Conservation (phyloP, 192 early-diverging fungal genomes). For the Podila minutissima region DNA sequence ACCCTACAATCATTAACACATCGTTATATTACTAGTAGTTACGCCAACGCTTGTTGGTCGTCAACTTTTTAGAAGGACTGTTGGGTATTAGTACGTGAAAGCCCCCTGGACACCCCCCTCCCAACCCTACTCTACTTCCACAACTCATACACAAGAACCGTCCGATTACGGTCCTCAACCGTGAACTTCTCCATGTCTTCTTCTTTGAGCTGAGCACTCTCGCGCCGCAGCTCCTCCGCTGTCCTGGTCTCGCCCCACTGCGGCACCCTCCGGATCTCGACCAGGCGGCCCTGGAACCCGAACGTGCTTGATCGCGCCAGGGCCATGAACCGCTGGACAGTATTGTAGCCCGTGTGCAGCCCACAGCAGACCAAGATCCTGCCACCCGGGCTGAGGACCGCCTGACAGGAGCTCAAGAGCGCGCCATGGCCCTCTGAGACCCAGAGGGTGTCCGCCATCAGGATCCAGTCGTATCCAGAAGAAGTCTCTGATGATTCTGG, state of each 20-base stretch:
- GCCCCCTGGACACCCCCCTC: too few relatives aligned
- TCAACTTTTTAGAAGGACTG: too few relatives aligned
- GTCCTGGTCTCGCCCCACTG: slow-evolving; percentile 29
- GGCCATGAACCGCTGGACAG: slow-evolving; percentile 33
- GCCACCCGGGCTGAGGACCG: slow-evolving; percentile 15
- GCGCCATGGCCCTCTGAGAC: slow-evolving; percentile 32
- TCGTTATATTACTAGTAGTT: too few relatives aligned
- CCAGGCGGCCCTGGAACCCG: slow-evolving; percentile 14
- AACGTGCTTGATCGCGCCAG: slow-evolving; percentile 11
- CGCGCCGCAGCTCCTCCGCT: slow-evolving; percentile 20
- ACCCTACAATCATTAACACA: too few relatives aligned
- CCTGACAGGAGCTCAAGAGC: slow-evolving; percentile 20
- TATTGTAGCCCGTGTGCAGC: slow-evolving; percentile 26
- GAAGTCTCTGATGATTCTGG: not conserved
- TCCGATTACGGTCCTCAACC: slow-evolving; percentile 36
- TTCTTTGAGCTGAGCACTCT: slow-evolving; percentile 20
- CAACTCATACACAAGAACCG: slow-evolving; percentile 36
- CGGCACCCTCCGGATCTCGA: slow-evolving; percentile 32
- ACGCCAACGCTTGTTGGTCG: too few relatives aligned
- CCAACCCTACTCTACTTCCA: not conserved
- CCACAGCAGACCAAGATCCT: slow-evolving; percentile 44
- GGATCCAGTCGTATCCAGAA: slow-evolving; percentile 30
- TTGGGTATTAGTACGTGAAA: too few relatives aligned
- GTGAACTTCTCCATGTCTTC: slow-evolving; percentile 35
- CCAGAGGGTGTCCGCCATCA: slow-evolving; percentile 45